Conservation (phyloP, 1,284 basidiomycete genomes). For the Melampsora americana region DNA sequence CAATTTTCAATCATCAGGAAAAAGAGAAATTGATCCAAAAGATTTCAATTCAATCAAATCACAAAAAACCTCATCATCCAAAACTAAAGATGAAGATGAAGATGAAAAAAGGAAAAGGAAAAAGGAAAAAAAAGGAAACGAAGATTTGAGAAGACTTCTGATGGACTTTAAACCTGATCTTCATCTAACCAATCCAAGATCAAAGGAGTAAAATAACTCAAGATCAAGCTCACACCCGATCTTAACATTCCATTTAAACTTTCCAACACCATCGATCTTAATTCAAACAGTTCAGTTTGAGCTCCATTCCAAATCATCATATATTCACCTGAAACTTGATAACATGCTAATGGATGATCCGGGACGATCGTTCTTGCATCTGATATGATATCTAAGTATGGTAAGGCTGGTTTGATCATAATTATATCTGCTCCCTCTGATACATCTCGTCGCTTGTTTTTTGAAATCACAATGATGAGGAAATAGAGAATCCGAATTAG, state of each 20-base stretch:
- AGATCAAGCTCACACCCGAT: slow-evolving; percentile 64
- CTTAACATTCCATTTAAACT: slow-evolving; percentile 82
- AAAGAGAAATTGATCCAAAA: too few species aligned
- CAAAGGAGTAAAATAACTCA: slow-evolving; percentile 38
- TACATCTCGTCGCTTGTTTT: slow-evolving; percentile 85
- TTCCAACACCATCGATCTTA: slow-evolving; percentile 91
- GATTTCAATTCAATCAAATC: too few species aligned
- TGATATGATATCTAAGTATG: slow-evolving; percentile 92
- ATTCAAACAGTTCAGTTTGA: slow-evolving; percentile 82
- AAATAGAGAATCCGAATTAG: too few species aligned
- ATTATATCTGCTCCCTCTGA: slow-evolving; percentile 96
- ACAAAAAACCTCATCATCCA: too few species aligned
- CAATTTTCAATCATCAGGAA: too few species aligned
- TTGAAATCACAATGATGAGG: too few species aligned
- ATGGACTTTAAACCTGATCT: background rate
- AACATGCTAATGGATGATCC: slow-evolving; percentile 86
- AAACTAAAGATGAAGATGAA: too few species aligned
- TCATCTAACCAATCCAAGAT: slow-evolving; percentile 29
- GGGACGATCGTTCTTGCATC: slow-evolving; percentile 78
- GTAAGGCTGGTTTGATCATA: slow-evolving; percentile 96
- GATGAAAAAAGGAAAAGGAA: too few species aligned
- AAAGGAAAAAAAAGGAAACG: too few species aligned
- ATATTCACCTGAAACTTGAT: slow-evolving; percentile 89
- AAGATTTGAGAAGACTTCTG: too few species aligned
- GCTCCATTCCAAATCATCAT: slow-evolving; percentile 96